phyloP scores from a whole-genome alignment of 345 rosid species.

The Litchi chinensis region DNA sequence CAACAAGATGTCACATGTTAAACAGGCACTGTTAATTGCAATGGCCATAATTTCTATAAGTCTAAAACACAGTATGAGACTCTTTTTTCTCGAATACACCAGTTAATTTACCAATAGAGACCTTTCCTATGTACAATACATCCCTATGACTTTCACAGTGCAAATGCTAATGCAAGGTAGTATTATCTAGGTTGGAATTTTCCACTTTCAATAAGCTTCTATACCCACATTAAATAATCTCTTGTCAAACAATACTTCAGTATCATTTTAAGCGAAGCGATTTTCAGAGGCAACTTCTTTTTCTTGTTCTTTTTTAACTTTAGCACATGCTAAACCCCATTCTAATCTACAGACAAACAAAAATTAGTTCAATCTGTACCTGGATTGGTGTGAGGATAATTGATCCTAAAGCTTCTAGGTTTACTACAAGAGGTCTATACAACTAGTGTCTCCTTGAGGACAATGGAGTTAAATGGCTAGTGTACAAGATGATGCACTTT shows the following conservation, averaged over 20 bases:
- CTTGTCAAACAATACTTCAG: not conserved
- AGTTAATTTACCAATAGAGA: too few species aligned
- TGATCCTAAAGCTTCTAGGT: not conserved
- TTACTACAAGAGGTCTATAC: not conserved
- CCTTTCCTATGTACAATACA: too few species aligned
- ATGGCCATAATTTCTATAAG: not conserved
- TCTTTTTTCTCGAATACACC: too few species aligned
- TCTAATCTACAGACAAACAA: not conserved
- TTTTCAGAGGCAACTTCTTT: too few species aligned
- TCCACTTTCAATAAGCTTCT: too few species aligned
- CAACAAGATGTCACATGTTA: not conserved
- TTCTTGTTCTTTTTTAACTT: not conserved
- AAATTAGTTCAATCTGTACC: not conserved
- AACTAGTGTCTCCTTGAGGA: not conserved
- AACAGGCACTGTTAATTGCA: not conserved
- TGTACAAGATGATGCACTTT: not conserved
- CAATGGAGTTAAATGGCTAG: conserved; percentile 1
- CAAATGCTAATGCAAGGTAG: too few species aligned
- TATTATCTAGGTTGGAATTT: too few species aligned
- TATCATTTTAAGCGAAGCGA: not conserved
- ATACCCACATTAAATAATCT: not conserved
- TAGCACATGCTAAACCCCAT: not conserved
- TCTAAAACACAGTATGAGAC: too few species aligned
- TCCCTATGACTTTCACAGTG: too few species aligned
- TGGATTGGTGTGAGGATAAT: not conserved